Base-by-base conservation (phyloP, 2,329 filamentous ascomycete species). In the Botrytis fabae region DNA sequence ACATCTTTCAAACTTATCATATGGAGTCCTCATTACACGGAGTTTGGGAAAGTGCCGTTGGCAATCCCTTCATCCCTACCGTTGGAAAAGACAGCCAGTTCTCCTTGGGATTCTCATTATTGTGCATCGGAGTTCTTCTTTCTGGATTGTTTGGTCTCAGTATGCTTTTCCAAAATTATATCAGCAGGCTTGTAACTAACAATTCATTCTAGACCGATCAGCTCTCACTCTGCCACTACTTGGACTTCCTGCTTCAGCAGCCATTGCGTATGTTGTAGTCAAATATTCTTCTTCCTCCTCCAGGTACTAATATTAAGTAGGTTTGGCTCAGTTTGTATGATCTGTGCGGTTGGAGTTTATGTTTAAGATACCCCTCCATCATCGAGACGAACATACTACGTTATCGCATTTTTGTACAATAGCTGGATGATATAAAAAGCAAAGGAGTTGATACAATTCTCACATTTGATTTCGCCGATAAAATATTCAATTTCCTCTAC, bases 271-370 rank as follows among this genome's bases (percentile, higher is more conserved):
- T 80, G 93, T 85, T 51, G 32, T 35, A 40, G n/a, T 44, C 35
- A 14, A 25, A 9, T 65, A 59, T 25, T n/a, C n/a, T 22, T 25
- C n/a, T 60, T 18, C 16, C 42, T 46, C 65, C 3, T 75, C 68
- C 69, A 22, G 3, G 22, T 46, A 69, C 75, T 79, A 51, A 80
- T 22, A 59, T 22, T 38, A 42, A 78, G 40, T 20, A 98, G 95
- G 69, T 93, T 97, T 83, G 96, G 96, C 79, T 92, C 95, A 69
- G 94, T 99, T 63, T 98, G 96, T 85, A 97, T 98, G 92, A 98
- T 99, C 85, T 99, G 96, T 84, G 96, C 95, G 74, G 96, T 96
- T 82, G 96, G 96, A 82, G 96, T 99, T 81, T 98, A 99, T 90
- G 94, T 99, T 83, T 99, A 81, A 75, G 69, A 73, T 69, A 74